Evolutionary conservation across 1,284 basidiomycete species (phyloP), one percentile per base, ranked within the genome.

Genomic region (Mycena sp.): DNA sequence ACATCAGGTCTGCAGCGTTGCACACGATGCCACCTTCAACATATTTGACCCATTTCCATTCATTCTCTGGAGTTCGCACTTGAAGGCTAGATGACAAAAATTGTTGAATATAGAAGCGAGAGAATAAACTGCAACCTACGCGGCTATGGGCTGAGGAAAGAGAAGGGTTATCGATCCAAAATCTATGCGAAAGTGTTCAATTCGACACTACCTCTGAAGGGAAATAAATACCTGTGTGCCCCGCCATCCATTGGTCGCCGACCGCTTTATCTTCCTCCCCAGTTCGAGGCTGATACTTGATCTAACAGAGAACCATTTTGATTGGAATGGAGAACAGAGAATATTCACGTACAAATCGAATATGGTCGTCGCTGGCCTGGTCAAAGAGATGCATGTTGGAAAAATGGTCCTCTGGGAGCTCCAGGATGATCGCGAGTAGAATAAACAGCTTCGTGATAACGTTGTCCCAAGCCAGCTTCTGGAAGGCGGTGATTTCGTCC

Each of bases 11-110:
- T 14, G 67, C 67, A 12, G 67, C 70, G 25, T 74, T 74, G 56
- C 67, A 69, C 5, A 68, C 69, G 37, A 75, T 71, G 11, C 73
- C 73, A 4, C 70, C 73, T 5, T 65, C 49, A 26, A 74, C 67
- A 21, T 63, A 69, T 44, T 71, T 73, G 16, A 74, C 68, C 68
- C 70, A 73, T 53, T 73, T 73, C 73, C 73, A 74, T 56, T 74
- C 67, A 23, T 69, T 65, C 11, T 57, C 54, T 1, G 72, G 68
- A n/a, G 70, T 70, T 32, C 68, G 70, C 16, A 75, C 70, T 63
- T 75, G 73, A 3, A 74, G 71, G 19, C 73, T 71, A 41, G 21
- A 23, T 21, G 3, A 43, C 14, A 30, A 52, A 41, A 10, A 30
- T 29, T 38, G 6, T 37, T 10, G 28, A 16, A 19, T 17, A 16